Evolutionary conservation across 2,329 filamentous ascomycete genomes (phyloP), one percentile per base, ranked within the genome.

Genomic region (Colletotrichum sojae): DNA sequence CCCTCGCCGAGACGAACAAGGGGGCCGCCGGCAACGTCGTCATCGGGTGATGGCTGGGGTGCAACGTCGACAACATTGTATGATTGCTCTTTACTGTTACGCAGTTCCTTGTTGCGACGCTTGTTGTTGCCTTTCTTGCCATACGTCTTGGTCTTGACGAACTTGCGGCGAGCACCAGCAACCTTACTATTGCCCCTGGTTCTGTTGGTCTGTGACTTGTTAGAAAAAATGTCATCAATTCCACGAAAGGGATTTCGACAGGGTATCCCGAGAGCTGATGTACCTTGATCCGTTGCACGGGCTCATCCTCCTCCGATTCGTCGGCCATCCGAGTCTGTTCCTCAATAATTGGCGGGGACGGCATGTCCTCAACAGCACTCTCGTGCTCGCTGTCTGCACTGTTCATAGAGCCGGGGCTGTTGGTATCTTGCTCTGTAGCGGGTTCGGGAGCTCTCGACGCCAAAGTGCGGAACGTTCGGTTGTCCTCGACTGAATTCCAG

Each of bases 1-100:
- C 89, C 93, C 79, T 99, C 96, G 58, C 93, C 92, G 27, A 95
- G 87, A 43, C 92, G 89, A 72, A 98, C 87, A 48, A 97, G 83
- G 0, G 92, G 89, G 4, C 88, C 89, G 16, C 87, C 85, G 71
- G 78, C 73, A 40, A 75, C 68, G 53, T 75, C 73, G 63, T 71
- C 66, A 73, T 71, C 22, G 10, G 71, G 71, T 12, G 62, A 70
- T 39, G 71, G 70, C 63, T 72, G 70, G 20, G 70, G 68, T 25
- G 70, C 55, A 6, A 71, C 69, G 15, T 72, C 69, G 5, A 63
- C 68, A 40, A 79, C 76, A 60, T 80, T 81, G 63, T 53, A 67
- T 2, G 67, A 67, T 6, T 78, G 74, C 40, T 82, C 78, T 73
- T 85, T 84, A 25, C 78, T 78, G 43, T 66, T 67, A 20, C 77